Evolutionary conservation across 139 green algal genomes (phyloP).

Genomic region (Volvox africanus): DNA sequence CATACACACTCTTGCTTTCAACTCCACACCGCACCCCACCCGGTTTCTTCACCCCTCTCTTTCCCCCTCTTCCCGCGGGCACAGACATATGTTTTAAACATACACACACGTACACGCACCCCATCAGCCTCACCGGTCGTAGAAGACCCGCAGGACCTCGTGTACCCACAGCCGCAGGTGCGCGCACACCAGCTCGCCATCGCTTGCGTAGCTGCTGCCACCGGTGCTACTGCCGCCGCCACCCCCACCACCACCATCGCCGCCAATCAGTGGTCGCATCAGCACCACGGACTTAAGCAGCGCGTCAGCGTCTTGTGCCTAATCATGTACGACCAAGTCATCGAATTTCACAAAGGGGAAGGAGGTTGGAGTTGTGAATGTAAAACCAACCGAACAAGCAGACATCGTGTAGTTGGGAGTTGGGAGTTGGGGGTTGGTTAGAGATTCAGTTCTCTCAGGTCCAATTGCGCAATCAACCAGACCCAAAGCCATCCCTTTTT

Average conservation of each 20-base stretch:
- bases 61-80: neutral
- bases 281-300: neutral
- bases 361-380: too few relatives aligned
- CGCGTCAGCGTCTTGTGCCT: conserved; percentile 25
- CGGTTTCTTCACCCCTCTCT: neutral
- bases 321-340: too few relatives aligned
- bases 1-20: too few relatives aligned
- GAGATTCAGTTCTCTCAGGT: too few relatives aligned
- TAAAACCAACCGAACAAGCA: too few relatives aligned
- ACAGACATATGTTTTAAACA: neutral
- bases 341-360: too few relatives aligned
- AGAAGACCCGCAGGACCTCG: conserved; percentile 75
- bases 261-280: neutral
- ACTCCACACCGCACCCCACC: too few relatives aligned
- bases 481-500: too few relatives aligned
- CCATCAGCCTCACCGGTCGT: conserved; percentile 52
- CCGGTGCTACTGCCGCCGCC: neutral
- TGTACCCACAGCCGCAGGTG: conserved; percentile 78
- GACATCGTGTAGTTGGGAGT: neutral
- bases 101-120: too few relatives aligned
- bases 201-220: neutral
- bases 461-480: too few relatives aligned
- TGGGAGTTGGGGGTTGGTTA: neutral
- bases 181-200: neutral
- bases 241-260: neutral